Evolutionary conservation across 1,284 basidiomycete species (phyloP).

Genomic region (Pseudozyma sp.): DNA sequence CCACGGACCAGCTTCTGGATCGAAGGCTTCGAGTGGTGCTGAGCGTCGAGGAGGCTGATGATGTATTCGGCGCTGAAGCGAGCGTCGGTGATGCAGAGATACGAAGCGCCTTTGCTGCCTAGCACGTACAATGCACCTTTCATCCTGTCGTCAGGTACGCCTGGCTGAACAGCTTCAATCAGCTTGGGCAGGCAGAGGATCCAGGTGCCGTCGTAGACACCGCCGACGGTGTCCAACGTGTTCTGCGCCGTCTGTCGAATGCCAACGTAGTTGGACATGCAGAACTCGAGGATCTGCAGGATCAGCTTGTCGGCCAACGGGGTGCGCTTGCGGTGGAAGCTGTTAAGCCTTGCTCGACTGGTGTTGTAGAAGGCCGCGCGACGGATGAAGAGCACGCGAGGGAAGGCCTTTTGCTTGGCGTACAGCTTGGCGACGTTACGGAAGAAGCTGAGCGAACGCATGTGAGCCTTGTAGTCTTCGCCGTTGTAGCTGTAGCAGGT

Average conservation of each 20-base stretch:
- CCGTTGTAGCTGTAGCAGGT: constrained; percentile 64
- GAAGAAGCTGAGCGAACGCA: constrained; percentile 55
- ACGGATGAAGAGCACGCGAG: constrained; percentile 80
- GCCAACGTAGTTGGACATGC: constrained; percentile 72
- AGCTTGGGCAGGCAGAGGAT: constrained; percentile 77
- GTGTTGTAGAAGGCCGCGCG: constrained; percentile 78
- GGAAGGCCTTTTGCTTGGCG: constrained; percentile 79
- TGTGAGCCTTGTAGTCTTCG: constrained; percentile 66
- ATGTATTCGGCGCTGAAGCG: constrained; percentile 78
- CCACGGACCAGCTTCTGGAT: constrained; percentile 86
- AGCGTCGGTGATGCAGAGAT: constrained; percentile 74
- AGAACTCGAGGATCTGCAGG: constrained; percentile 81
- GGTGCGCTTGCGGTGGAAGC: constrained; percentile 83
- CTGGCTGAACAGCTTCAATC: constrained; percentile 75
- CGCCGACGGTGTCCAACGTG: constrained; percentile 76
- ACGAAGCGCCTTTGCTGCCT: constrained; percentile 76
- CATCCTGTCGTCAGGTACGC: constrained; percentile 85
- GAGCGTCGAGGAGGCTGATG: constrained; percentile 80
- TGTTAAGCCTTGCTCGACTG: constrained; percentile 77
- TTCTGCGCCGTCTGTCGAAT: constrained; percentile 77
- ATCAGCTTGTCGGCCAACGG: constrained; percentile 84
- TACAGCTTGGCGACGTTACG: constrained; percentile 73
- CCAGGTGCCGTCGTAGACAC: constrained; percentile 86
- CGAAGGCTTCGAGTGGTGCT: constrained; percentile 91
- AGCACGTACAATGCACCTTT: constrained; percentile 93